Evolutionary conservation across 75 land plant genomes (phyloP).

Genomic region (Azolla pinnata): DNA sequence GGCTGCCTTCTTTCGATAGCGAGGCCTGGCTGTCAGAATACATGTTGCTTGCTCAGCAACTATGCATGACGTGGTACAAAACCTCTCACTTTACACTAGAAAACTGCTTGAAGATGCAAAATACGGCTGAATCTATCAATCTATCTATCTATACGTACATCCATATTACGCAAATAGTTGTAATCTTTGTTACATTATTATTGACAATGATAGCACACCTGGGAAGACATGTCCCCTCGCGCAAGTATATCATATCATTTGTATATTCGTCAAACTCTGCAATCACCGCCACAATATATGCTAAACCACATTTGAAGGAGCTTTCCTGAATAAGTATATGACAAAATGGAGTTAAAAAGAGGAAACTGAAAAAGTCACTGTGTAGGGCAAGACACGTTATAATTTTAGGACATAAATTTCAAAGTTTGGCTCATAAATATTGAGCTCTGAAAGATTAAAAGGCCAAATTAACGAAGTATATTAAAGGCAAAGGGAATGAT

Average conservation of each 20-base stretch:
- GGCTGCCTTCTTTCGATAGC: slow-evolving; percentile 40
- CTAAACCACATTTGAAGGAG: slow-evolving; percentile 53
- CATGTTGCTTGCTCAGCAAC: neutral
- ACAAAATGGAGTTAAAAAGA: slow-evolving; percentile 1
- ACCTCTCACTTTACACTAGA: too few species aligned
- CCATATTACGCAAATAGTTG: neutral
- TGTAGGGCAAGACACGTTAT: neutral
- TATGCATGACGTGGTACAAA: slow-evolving; percentile 1
- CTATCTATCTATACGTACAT: too few species aligned
- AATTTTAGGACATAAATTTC: too few species aligned
- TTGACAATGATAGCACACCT: slow-evolving; percentile 35
- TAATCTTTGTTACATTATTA: neutral
- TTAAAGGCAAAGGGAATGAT: too few species aligned
- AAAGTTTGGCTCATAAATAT: too few species aligned
- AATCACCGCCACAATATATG: slow-evolving; percentile 50
- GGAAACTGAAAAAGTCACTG: neutral
- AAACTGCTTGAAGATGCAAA: too few species aligned
- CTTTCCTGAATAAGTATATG: slow-evolving; percentile 36
- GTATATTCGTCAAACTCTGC: slow-evolving; percentile 82
- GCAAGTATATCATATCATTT: slow-evolving; percentile 71
- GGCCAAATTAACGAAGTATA: too few species aligned
- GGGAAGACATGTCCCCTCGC: slow-evolving; percentile 79
- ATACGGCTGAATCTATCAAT: too few species aligned
- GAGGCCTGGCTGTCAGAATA: slow-evolving; percentile 65
- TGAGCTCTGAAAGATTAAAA: too few species aligned